These are phyloP conservation scores for Cercophora scortea DNA, from an alignment of 495 filamentous ascomycete genomes.

Conservation along the genomic window DNA sequence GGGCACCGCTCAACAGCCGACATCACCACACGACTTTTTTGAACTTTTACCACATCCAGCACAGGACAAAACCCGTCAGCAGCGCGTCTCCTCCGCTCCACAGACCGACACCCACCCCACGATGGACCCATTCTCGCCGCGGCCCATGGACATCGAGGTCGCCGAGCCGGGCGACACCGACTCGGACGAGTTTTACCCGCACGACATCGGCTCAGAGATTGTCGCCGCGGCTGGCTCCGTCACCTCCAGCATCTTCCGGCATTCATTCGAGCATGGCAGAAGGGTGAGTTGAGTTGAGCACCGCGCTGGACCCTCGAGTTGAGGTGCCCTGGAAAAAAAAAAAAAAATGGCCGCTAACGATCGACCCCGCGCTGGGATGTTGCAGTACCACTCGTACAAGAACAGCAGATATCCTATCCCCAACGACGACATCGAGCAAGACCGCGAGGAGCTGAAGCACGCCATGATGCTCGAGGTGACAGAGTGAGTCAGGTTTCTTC, in stretches of 20 bases:
- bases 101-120: too few species aligned
- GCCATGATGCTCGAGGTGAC: constrained; percentile 21
- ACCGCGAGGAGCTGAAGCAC: constrained; percentile 37
- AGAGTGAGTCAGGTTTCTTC: constrained; percentile 8
- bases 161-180: constrained; percentile 1
- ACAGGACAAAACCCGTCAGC: too few species aligned
- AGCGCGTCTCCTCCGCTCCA: too few species aligned
- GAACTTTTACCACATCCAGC: too few species aligned
- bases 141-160: constrained; percentile 1
- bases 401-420: constrained; percentile 50
- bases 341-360: not conserved
- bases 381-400: constrained; percentile 42
- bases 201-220: constrained; percentile 9
- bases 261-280: constrained; percentile 45
- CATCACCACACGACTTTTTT: too few species aligned
- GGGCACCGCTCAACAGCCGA: too few species aligned
- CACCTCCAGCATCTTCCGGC: constrained; percentile 30
- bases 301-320: not conserved
- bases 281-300: constrained; percentile 24
- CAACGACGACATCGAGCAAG: constrained; percentile 44
- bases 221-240: constrained; percentile 25
- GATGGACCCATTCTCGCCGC: too few species aligned
- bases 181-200: constrained; percentile 13
- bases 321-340: not conserved
- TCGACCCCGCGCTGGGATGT: constrained; percentile 9